Conservation (phyloP, 148 eudicot species). For the Limonium bicolor region DNA sequence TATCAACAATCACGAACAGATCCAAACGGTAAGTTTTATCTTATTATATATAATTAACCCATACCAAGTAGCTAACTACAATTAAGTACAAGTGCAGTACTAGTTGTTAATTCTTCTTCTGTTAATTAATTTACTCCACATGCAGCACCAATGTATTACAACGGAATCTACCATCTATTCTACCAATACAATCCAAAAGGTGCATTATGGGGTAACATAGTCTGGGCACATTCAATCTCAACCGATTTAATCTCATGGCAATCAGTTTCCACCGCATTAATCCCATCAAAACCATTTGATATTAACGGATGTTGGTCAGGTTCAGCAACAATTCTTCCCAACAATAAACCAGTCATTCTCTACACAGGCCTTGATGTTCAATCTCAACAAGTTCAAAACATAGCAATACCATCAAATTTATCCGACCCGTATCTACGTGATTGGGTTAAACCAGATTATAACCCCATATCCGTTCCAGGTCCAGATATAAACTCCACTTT, state of each 20-base stretch:
- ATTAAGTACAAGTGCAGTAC: background rate
- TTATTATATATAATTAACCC: background rate
- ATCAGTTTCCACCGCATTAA: slow-evolving; percentile 26
- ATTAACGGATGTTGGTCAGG: slow-evolving; percentile 37
- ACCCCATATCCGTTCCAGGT: slow-evolving; percentile 15
- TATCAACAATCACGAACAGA: slow-evolving; percentile 18
- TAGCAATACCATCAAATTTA: slow-evolving; percentile 25
- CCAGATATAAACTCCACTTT: slow-evolving; percentile 13
- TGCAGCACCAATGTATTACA: slow-evolving; percentile 35
- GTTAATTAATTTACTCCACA: background rate
- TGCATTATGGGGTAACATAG: slow-evolving; percentile 43
- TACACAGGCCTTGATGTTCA: slow-evolving; percentile 25
- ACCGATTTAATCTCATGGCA: slow-evolving; percentile 35
- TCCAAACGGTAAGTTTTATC: slow-evolving; percentile 36
- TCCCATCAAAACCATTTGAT: slow-evolving; percentile 25
- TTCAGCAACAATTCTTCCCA: slow-evolving; percentile 33
- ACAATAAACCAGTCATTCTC: slow-evolving; percentile 16
- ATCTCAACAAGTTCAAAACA: slow-evolving; percentile 26
- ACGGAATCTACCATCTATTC: slow-evolving; percentile 40
- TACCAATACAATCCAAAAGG: slow-evolving; percentile 41
- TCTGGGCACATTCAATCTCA: slow-evolving; percentile 46
- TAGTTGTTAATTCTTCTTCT: background rate
- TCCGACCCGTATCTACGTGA: slow-evolving; percentile 24
- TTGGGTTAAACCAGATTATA: slow-evolving; percentile 28
- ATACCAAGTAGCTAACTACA: background rate